Conservation (phyloP, 2,329 filamentous ascomycete species). For the Monosporascus sp. region DNA sequence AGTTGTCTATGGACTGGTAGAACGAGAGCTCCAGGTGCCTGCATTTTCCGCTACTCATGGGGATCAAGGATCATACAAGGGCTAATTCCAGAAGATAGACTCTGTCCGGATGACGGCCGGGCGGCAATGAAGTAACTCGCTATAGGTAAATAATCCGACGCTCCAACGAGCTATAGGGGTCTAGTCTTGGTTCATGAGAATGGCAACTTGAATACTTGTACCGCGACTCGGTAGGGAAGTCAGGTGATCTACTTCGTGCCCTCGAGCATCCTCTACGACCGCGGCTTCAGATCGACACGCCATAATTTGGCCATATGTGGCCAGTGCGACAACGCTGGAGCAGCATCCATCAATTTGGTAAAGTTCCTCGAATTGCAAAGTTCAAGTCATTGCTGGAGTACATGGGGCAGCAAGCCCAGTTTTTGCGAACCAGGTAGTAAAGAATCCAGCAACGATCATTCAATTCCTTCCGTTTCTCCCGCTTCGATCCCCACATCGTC, state of each 20-base stretch:
- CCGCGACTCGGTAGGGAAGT: slow-evolving; percentile 24
- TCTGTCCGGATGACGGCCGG: background rate
- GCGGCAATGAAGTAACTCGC: slow-evolving; percentile 1
- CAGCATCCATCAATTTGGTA: too few species aligned
- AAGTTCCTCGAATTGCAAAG: too few species aligned
- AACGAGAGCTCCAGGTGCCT: slow-evolving; percentile 6
- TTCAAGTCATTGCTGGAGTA: too few species aligned
- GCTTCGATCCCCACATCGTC: too few species aligned
- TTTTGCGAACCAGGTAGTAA: too few species aligned
- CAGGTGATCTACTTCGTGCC: slow-evolving; percentile 26
- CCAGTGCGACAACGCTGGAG: slow-evolving; percentile 25
- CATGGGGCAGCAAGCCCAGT: too few species aligned
- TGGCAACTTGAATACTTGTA: slow-evolving; percentile 28
- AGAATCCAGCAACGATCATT: too few species aligned
- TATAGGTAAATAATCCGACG: background rate
- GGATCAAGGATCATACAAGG: slow-evolving; percentile 12
- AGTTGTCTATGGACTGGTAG: slow-evolving; percentile 18
- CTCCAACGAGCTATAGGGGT: slow-evolving; percentile 24
- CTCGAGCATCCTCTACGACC: slow-evolving; percentile 18
- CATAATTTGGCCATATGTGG: slow-evolving; percentile 46
- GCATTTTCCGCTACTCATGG: slow-evolving; percentile 13
- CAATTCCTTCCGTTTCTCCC: too few species aligned
- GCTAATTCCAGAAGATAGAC: slow-evolving; percentile 12
- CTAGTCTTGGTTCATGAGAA: slow-evolving; percentile 25
- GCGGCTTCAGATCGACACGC: slow-evolving; percentile 14